Evolutionary conservation across 1,284 basidiomycete species (phyloP), one percentile per base, ranked within the genome.

Genomic region (Melampsora larici-populina): DNA sequence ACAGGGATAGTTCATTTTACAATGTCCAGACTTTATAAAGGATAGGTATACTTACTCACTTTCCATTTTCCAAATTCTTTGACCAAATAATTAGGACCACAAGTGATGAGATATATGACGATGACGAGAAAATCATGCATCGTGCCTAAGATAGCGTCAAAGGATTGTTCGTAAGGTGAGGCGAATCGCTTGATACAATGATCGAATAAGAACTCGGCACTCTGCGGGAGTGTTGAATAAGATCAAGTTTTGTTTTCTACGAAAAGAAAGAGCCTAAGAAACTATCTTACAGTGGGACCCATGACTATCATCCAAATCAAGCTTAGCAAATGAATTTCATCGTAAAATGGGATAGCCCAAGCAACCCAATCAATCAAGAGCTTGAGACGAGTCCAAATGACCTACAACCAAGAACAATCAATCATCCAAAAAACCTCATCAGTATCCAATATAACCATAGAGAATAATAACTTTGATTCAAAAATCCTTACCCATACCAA

Each of bases 321-420:
- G 18, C 62, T 67, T n/a, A 26, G 36, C 13, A 76, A 26, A 60
- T 76, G 65, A 66, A 76, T 43, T 63, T 76, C 74, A 76, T 76
- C 66, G 24, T 76, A 76, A 55, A 67, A 76, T 26, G 74, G 74
- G 17, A 76, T 76, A 2, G 58, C 74, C 74, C 74, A 76, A 17
- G 74, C 48, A 67, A 76, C 60, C 65, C 66, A 76, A 36, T 76
- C 74, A 17, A 76, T 33, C 40, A 69, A 68, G 24, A 65, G 36
- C 60, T 76, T 67, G 0, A 66, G 33, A 48, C 67, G 55, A 33
- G 66, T 60, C 74, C 74, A 76, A 13, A 68, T 26, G 17, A 67
- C 74, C 74, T 76, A 31, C 40, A 29, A 31, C 7, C 55, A 24
- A 26, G 43, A 17, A 31, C 31, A 9, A n/a, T 51, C 17, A 70